These are phyloP conservation scores for Candida berthetii DNA, from an alignment of 805 yeast species.

Conservation along the genomic window DNA sequence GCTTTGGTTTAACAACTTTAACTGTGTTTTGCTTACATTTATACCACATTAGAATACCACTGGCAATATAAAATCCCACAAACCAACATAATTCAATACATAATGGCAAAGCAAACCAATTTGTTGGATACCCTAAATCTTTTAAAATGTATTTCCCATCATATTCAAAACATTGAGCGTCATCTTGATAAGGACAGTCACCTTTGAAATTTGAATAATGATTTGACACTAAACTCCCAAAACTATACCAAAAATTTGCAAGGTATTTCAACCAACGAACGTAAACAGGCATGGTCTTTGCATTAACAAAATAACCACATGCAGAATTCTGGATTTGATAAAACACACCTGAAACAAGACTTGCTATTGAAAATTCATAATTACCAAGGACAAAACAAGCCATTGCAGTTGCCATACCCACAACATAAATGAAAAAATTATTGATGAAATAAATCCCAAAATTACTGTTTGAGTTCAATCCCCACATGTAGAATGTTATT, in stretches of 20 bases:
- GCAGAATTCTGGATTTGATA: slow-evolving; percentile 59
- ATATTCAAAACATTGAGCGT: slow-evolving; percentile 39
- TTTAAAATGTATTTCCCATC: slow-evolving; percentile 49
- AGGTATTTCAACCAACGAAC: slow-evolving; percentile 77
- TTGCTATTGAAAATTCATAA: slow-evolving; percentile 12
- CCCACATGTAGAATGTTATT: slow-evolving; percentile 74
- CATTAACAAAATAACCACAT: slow-evolving; percentile 75
- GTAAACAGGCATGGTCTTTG: slow-evolving; percentile 69
- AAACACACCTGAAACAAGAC: slow-evolving; percentile 12
- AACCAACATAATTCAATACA: slow-evolving; percentile 53
- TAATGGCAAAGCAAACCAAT: slow-evolving; percentile 66
- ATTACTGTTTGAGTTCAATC: slow-evolving; percentile 44
- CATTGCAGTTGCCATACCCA: slow-evolving; percentile 50
- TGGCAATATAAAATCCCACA: slow-evolving; percentile 47
- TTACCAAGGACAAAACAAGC: slow-evolving; percentile 16
- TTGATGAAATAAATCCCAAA: slow-evolving; percentile 63
- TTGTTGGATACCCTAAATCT: slow-evolving; percentile 51
- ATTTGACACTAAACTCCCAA: slow-evolving; percentile 58
- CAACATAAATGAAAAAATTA: slow-evolving; percentile 47
- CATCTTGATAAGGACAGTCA: slow-evolving; percentile 37
- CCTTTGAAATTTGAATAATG: slow-evolving; percentile 58
- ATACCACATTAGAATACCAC: slow-evolving; percentile 34
- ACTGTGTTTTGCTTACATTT: slow-evolving; percentile 26
- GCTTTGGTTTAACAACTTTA: slow-evolving; percentile 1
- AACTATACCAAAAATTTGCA: slow-evolving; percentile 69